Evolutionary conservation across 176 grass and related monocot species (phyloP), one percentile per base, ranked within the genome.

Genomic region (Zoysia pacifica): DNA sequence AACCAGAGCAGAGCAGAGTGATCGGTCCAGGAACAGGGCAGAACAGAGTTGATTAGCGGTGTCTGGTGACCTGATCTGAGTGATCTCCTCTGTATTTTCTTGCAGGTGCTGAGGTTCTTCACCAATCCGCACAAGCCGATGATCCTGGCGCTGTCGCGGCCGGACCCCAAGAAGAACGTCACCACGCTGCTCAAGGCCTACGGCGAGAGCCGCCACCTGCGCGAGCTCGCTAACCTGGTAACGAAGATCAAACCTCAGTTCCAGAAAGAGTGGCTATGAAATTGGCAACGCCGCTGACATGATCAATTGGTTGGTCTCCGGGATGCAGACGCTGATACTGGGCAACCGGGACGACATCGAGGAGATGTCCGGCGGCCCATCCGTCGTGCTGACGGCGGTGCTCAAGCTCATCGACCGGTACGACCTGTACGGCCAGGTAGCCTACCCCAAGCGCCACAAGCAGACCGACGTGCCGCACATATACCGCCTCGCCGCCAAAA

Each of bases 281-380:
- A 42, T 67, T 5, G 65, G 35, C 4, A 16, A 56, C 1, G n/a
- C 3, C 44, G 41, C 4, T 58, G 2, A 60, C 70, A 38, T 35
- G n/a, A 11, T 12, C 37, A 9, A 2, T 3, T 54, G 8, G 40
- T 8, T 45, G 16, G 48, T 5, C 15, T 76, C 44, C 18, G 51
- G 1, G 9, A 9, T 51, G 82, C 78, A 97, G 95, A 98, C 92
- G 11, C 63, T 98, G 73, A 98, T 98, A 64, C 74, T 98, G 35
- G 95, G 95, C 28, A 98, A 94, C 81, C 87, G 95, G 68, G 92
- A 98, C 11, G 95, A 98, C 69, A 98, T 98, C 82, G 95, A 98
- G 48, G 95, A 91, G 14, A 91, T 98, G 95, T 72, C 88, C 19
- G 95, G 92, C 63, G 85, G 87, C 67, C 78, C 80, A 16, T 83